Evolutionary conservation across 257 asterid genomes (phyloP), one percentile per base, ranked within the genome.

Genomic region (Cynanchum wilfordii): DNA sequence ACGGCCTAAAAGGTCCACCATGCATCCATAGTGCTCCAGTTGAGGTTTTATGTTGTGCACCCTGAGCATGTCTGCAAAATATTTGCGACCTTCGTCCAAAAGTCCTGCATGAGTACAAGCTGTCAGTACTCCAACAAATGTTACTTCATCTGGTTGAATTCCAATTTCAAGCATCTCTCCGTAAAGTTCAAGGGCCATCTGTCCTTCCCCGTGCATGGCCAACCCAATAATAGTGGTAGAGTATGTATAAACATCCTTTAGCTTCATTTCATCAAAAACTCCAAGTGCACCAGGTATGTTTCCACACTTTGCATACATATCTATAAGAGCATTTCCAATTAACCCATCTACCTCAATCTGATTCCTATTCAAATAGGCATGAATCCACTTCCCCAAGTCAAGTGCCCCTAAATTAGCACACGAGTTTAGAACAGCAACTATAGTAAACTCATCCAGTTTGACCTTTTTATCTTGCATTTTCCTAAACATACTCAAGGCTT

Each of bases 261-360:
- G 25, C 22, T 68, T 65, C 81, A 79, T 78, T 50, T 52, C 30
- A 47, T 74, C 55, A 71, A 79, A 83, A 52, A 83, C 74, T 20
- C 73, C 66, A 16, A 75, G 56, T 24, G 80, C 82, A 12, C 55
- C 67, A 10, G 20, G 60, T 63, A 81, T 56, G 80, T 73, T 77
- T 51, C 87, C 86, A 75, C 89, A 81, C 72, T 85, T 85, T 1
- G 84, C 77, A 49, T 85, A 85, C 86, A 81, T 79, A 75, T 85
- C 87, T 29, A 85, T 78, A 27, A 85, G 84, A 8, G 87, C 85
- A 77, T 81, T 86, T 22, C 86, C 87, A 19, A 83, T 70, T 36
- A 68, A 64, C 11, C 79, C 80, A 13, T 66, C 78, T 1, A 66
- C 76, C 22, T 25, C 30, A 3, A 79, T 79, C 44, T 4, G 73